Conservation (phyloP, 768 basidiomycete genomes). For the Tulasnella sp. region DNA sequence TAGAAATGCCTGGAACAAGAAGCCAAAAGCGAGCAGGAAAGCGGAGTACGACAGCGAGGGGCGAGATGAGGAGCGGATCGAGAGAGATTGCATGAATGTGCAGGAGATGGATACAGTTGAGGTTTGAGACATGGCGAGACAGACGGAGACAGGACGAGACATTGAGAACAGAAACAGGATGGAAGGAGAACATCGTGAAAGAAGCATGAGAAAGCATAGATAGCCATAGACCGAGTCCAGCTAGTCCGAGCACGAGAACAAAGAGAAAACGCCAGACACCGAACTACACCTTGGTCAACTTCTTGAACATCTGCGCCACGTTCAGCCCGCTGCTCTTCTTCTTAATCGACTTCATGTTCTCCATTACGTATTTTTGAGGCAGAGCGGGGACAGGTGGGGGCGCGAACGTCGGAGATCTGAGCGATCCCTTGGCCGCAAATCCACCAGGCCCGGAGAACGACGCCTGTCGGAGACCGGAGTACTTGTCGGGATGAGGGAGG, state of each 20-base stretch:
- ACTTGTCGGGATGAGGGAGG: not conserved
- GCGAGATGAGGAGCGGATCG: not conserved
- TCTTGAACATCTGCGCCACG: constrained; percentile 11
- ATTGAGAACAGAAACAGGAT: not conserved
- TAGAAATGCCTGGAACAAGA: not conserved
- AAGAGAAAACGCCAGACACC: not conserved
- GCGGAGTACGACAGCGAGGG: not conserved
- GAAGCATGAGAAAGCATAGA: not conserved
- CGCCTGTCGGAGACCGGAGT: constrained; percentile 8
- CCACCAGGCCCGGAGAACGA: not conserved
- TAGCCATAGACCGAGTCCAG: not conserved
- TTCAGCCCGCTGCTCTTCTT: constrained; percentile 1
- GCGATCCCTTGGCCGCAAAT: not conserved
- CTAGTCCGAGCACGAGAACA: not conserved
- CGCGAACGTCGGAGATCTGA: not conserved
- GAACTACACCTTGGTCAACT: not conserved
- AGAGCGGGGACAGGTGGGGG: not conserved
- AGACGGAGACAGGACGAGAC: not conserved
- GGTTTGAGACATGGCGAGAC: not conserved
- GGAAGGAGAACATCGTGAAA: not conserved
- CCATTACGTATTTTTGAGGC: not conserved
- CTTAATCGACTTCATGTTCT: constrained; percentile 1
- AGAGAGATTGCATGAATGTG: not conserved
- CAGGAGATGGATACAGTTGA: not conserved
- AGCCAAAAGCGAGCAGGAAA: not conserved